Evolutionary conservation across 1,284 basidiomycete species (phyloP).

Genomic region (Austroboletus novae-zelandiae): DNA sequence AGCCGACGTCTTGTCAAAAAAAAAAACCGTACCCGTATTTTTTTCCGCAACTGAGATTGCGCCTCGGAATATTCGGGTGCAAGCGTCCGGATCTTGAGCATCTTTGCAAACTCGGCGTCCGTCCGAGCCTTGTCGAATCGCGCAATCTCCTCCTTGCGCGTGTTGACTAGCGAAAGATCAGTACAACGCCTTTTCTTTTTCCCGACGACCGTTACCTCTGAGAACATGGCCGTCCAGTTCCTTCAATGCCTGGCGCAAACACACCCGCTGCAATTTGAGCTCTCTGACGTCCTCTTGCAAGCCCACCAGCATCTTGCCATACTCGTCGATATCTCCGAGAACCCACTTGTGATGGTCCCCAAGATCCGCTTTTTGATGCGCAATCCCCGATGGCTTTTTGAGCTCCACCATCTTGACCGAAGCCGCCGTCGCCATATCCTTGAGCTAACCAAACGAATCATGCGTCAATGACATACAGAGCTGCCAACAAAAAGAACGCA

Average conservation of each 20-base stretch:
- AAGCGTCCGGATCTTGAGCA: constrained; percentile 78
- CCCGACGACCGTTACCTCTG: constrained; percentile 48
- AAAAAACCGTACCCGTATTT: constrained; percentile 50
- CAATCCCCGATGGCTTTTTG: constrained; percentile 36
- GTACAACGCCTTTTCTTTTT: neutral
- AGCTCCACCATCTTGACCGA: constrained; percentile 33
- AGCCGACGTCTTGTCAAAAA: neutral
- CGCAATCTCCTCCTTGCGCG: constrained; percentile 70
- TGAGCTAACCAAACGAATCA: constrained; percentile 37
- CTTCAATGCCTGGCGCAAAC: constrained; percentile 42
- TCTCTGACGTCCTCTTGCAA: constrained; percentile 52
- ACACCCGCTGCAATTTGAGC: constrained; percentile 44
- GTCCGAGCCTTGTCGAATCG: constrained; percentile 73
- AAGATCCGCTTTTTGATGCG: constrained; percentile 45
- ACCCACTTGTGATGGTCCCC: constrained; percentile 50
- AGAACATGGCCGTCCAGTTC: constrained; percentile 63
- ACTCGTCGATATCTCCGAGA: constrained; percentile 50
- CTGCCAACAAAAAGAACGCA: constrained; percentile 29
- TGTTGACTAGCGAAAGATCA: constrained; percentile 48
- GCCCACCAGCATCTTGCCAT: constrained; percentile 47
- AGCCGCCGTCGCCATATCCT: constrained; percentile 35
- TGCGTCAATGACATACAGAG: too few species aligned
- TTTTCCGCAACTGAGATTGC: constrained; percentile 70
- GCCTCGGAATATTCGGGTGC: constrained; percentile 86
- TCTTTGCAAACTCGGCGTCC: constrained; percentile 78